phyloP scores from a whole-genome alignment of 1,284 basidiomycete species.

The Leccinum glutinopallens region DNA sequence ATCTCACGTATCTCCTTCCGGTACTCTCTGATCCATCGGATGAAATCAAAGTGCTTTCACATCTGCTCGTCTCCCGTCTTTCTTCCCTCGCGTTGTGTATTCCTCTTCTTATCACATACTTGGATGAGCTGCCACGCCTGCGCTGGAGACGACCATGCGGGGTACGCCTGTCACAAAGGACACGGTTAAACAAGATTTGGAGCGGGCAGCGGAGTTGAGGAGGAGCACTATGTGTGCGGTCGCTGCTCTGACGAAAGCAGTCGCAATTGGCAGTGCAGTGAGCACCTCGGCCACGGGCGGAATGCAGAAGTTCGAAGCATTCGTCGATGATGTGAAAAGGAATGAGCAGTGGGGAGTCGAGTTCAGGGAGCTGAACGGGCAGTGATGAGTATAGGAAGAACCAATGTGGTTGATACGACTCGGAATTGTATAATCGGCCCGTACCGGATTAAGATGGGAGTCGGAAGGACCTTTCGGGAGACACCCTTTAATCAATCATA shows the following conservation, averaged over 20 bases:
- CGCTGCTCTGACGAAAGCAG: constrained; percentile 79
- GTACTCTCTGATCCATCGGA: constrained; percentile 91
- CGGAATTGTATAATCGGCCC: background rate
- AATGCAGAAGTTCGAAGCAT: constrained; percentile 63
- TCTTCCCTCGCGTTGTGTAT: constrained; percentile 64
- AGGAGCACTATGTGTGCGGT: constrained; percentile 85
- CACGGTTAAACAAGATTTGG: constrained; percentile 96
- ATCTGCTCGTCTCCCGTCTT: constrained; percentile 93
- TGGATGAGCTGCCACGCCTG: constrained; percentile 82
- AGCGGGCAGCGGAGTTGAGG: constrained; percentile 91
- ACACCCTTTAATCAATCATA: background rate
- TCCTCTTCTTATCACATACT: constrained; percentile 50
- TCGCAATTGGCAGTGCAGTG: constrained; percentile 52
- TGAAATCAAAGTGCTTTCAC: constrained; percentile 95
- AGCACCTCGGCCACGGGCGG: constrained; percentile 51
- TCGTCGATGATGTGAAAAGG: constrained; percentile 72
- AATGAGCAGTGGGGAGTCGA: constrained; percentile 64
- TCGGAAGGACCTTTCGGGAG: constrained; percentile 24
- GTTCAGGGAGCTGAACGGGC: constrained; percentile 58
- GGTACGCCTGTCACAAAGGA: constrained; percentile 89
- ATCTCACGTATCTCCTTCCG: constrained; percentile 79
- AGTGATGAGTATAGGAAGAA: constrained; percentile 18
- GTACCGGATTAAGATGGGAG: background rate
- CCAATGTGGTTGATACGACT: background rate
- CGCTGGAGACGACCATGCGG: constrained; percentile 88